phyloP scores from a whole-genome alignment of 345 rosid species.

The Acer yangbiense region DNA sequence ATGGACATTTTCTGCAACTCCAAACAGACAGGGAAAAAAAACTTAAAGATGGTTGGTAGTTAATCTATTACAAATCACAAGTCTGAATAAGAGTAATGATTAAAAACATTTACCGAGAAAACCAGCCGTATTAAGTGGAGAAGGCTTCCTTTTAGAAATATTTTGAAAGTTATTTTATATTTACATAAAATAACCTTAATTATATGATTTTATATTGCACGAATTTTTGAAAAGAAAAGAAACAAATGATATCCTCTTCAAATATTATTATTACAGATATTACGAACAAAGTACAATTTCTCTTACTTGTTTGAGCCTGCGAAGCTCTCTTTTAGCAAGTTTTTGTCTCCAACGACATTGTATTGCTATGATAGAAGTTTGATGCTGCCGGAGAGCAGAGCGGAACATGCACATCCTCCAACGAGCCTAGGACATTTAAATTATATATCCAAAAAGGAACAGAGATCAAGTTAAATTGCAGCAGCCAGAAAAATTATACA shows the following conservation, averaged over 20 bases:
- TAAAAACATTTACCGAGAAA: not conserved
- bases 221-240: not conserved
- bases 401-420: slow-evolving; percentile 82
- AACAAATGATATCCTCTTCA: not conserved
- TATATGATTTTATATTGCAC: not conserved
- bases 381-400: slow-evolving; percentile 56
- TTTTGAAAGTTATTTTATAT: not conserved
- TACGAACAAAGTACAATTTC: not conserved
- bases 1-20: not conserved
- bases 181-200: not conserved
- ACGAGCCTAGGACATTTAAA: slow-evolving; percentile 48
- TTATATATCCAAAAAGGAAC: slow-evolving; percentile 22
- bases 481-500: not conserved
- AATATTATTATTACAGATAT: not conserved
- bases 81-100: not conserved
- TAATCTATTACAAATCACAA: not conserved
- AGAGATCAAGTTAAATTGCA: slow-evolving; percentile 12
- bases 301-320: slow-evolving; percentile 73
- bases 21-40: not conserved
- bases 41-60: not conserved
- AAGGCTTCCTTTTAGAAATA: not conserved
- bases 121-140: not conserved
- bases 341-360: slow-evolving; percentile 93
- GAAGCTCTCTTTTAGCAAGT: slow-evolving; percentile 78
- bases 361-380: slow-evolving; percentile 67